Conservation (phyloP, 331 rosid species). For the Stylosanthes scabra region DNA sequence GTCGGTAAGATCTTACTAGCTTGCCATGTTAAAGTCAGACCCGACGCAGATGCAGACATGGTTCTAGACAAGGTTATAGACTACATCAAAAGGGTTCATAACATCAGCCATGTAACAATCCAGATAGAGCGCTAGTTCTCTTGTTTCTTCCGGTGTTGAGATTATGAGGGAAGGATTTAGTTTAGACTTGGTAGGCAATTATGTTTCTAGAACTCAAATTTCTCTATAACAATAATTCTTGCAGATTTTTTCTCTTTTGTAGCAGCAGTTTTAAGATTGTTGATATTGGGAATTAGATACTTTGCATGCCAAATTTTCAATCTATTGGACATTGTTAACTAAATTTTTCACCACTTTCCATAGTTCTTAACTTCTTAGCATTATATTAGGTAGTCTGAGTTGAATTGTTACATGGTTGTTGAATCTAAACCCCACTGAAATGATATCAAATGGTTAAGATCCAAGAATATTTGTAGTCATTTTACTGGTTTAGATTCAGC, state of each 20-base stretch:
- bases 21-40: constrained; percentile 77
- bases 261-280: constrained; percentile 22
- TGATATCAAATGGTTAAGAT: no score
- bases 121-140: constrained; percentile 70
- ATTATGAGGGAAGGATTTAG: constrained; percentile 29
- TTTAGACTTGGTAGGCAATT: constrained; percentile 10
- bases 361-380: neutral
- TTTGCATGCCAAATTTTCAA: constrained; percentile 5
- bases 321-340: neutral
- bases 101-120: constrained; percentile 80
- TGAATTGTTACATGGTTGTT: no score
- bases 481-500: no score
- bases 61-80: constrained; percentile 71
- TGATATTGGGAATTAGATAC: constrained; percentile 27
- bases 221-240: constrained; percentile 29
- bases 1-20: constrained; percentile 77
- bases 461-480: no score
- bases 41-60: constrained; percentile 77
- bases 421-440: no score
- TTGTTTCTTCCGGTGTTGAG: constrained; percentile 1
- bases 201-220: constrained; percentile 35
- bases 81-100: constrained; percentile 74
- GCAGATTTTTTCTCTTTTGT: constrained; percentile 21
- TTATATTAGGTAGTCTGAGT: neutral
- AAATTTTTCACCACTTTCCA: neutral